These are phyloP conservation scores for Kurtzmaniella quercitrusa DNA, from an alignment of 1,139 yeast genomes.

Conservation along the genomic window DNA sequence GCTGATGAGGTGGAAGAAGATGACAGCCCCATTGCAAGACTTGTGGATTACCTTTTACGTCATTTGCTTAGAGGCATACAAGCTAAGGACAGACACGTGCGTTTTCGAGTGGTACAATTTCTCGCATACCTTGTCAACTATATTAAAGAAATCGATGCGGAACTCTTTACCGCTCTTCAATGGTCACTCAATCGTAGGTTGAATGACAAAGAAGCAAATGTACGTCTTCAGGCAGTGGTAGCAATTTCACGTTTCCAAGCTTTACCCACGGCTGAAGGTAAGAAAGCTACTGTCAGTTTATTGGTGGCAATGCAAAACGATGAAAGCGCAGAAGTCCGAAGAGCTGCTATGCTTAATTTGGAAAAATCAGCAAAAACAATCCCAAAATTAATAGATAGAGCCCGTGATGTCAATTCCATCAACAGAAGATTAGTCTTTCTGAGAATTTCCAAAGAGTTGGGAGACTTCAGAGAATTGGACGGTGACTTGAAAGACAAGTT, in stretches of 20 bases:
- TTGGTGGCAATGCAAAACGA: conserved; percentile 65
- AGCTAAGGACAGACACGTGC: conserved; percentile 70
- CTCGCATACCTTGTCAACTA: conserved; percentile 70
- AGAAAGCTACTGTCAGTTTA: conserved; percentile 49
- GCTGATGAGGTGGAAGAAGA: conserved; percentile 20
- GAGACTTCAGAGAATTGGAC: conserved; percentile 58
- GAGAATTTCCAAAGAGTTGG: conserved; percentile 62
- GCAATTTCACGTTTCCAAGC: conserved; percentile 79
- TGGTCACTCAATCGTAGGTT: conserved; percentile 61
- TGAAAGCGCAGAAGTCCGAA: conserved; percentile 81
- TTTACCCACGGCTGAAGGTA: conserved; percentile 39
- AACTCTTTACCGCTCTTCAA: conserved; percentile 59
- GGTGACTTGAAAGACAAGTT: conserved; percentile 61
- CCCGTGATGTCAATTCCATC: conserved; percentile 69
- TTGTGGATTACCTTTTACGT: conserved; percentile 59
- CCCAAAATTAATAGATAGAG: conserved; percentile 69
- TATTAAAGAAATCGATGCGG: conserved; percentile 74
- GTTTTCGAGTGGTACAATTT: conserved; percentile 78
- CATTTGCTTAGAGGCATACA: conserved; percentile 74
- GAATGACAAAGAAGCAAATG: conserved; percentile 73
- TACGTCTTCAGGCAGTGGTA: conserved; percentile 78
- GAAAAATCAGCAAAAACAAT: conserved; percentile 52
- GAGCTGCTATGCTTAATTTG: conserved; percentile 75
- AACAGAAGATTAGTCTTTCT: conserved; percentile 75
- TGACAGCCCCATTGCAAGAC: conserved; percentile 44